Base-by-base conservation (phyloP, 2,329 filamentous ascomycete genomes). In the Aspergillus sp. region DNA sequence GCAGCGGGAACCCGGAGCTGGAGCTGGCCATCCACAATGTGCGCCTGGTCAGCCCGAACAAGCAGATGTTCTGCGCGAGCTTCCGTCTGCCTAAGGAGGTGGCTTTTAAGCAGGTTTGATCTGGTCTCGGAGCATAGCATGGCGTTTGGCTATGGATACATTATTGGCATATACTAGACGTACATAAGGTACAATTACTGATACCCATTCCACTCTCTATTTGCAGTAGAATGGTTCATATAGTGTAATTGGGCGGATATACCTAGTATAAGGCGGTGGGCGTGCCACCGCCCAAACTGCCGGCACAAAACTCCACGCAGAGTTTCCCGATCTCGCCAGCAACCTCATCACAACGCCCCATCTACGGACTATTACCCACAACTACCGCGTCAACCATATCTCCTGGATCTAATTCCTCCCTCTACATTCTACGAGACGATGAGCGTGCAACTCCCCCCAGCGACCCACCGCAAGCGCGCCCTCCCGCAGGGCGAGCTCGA, bases 61-160 rank as follows among this genome's bases (percentile, higher is more conserved):
- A 99, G 80, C 84, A 88, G 67, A 97, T 97, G 92, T 97, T 93
- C 72, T 97, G 94, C 71, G 93, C 91, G 25, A 95, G 86, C 61
- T 97, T 99, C 74, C 84, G 91, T 57, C 69, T 99, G 55, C 94
- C 94, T 2, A 74, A 78, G 31, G 85, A 89, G 63, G 89, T 97
- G 5, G 94, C 92, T 13, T 97, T 96, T 75, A 65, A 61, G 21
- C 64, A 67, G 46, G 53, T 56, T 20, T 66, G 59, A 48, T 50
- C 19, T 29, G 19, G 41, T 14, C 31, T 47, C 29, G 29, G 41
- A 36, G 53, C 55, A 60, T 56, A 56, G 47, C 50, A 54, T 32
- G 53, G 57, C 54, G 56, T 62, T 60, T 36, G 45, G 51, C 49
- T 41, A 41, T 47, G 52, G 58, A 44, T 54, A 48, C 45, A 50